Evolutionary conservation across 2,329 filamentous ascomycete species (phyloP).

Genomic region (Tympanopsis confertula): DNA sequence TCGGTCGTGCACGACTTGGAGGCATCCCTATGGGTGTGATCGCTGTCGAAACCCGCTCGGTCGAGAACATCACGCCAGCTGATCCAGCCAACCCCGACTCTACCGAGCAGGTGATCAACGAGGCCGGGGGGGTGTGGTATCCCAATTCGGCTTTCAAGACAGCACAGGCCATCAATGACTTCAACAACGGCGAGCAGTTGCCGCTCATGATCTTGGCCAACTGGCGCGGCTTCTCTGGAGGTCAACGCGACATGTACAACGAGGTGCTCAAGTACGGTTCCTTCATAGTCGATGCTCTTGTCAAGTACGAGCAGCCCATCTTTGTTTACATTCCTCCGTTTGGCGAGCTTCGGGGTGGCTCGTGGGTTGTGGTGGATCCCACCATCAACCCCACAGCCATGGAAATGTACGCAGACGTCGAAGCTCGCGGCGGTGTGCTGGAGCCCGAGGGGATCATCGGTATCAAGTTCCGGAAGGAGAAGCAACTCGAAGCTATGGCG

Average conservation of each 20-base stretch:
- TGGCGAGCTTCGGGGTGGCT: conserved; percentile 94
- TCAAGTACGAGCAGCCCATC: conserved; percentile 96
- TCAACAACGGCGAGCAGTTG: conserved; percentile 97
- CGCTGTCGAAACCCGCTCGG: conserved; percentile 83
- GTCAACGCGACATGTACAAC: conserved; percentile 99
- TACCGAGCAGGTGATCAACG: conserved; percentile 85
- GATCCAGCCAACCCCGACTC: conserved; percentile 98
- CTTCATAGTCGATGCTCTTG: conserved; percentile 94
- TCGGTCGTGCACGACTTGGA: conserved; percentile 88
- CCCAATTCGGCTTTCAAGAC: conserved; percentile 99
- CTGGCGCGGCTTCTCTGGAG: conserved; percentile 99
- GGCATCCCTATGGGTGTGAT: conserved; percentile 98
- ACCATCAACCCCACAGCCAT: conserved; percentile 96
- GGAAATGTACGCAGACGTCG: conserved; percentile 98
- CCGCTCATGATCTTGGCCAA: conserved; percentile 98
- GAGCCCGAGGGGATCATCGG: conserved; percentile 96
- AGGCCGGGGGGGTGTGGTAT: conserved; percentile 99
- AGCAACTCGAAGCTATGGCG: conserved; percentile 94
- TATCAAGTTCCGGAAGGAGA: conserved; percentile 97
- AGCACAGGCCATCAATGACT: conserved; percentile 94
- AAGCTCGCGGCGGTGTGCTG: conserved; percentile 89
- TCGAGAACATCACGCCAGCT: conserved; percentile 93
- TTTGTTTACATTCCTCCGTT: conserved; percentile 98
- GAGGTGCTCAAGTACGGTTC: conserved; percentile 99
- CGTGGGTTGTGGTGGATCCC: conserved; percentile 97